Conservation (phyloP, 768 basidiomycete species). For the Daedaleopsis nitida region DNA sequence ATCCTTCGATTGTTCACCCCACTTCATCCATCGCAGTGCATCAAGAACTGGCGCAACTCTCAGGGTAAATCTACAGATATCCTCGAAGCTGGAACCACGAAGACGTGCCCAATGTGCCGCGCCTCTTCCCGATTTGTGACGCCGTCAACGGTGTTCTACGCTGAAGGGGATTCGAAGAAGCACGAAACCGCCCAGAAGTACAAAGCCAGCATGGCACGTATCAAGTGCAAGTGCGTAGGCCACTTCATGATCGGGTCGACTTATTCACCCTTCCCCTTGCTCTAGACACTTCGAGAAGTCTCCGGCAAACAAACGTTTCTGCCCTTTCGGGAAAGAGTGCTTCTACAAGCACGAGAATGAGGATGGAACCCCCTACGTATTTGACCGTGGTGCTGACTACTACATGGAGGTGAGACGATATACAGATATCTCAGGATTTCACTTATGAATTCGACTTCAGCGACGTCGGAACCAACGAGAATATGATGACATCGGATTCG, state of each 20-base stretch:
- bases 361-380: slow-evolving; percentile 65
- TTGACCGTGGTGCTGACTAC: slow-evolving; percentile 45
- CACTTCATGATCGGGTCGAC: neutral
- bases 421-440: neutral
- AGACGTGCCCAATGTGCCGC: slow-evolving; percentile 82
- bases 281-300: slow-evolving; percentile 66
- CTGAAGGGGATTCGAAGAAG: slow-evolving; percentile 56
- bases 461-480: neutral
- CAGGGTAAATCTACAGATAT: slow-evolving; percentile 52
- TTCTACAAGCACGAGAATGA: slow-evolving; percentile 73
- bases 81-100: slow-evolving; percentile 59
- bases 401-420: slow-evolving; percentile 16
- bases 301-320: slow-evolving; percentile 49
- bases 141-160: slow-evolving; percentile 71
- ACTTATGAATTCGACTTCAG: neutral
- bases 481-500: neutral
- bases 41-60: slow-evolving; percentile 77
- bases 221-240: slow-evolving; percentile 64
- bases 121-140: slow-evolving; percentile 65
- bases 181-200: slow-evolving; percentile 53
- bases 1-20: neutral
- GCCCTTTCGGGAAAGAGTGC: slow-evolving; percentile 81
- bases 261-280: neutral
- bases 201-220: slow-evolving; percentile 70
- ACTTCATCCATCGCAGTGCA: slow-evolving; percentile 52